These are phyloP conservation scores for Pezicula radicicola DNA, from an alignment of 2,329 filamentous ascomycete species.

Conservation along the genomic window DNA sequence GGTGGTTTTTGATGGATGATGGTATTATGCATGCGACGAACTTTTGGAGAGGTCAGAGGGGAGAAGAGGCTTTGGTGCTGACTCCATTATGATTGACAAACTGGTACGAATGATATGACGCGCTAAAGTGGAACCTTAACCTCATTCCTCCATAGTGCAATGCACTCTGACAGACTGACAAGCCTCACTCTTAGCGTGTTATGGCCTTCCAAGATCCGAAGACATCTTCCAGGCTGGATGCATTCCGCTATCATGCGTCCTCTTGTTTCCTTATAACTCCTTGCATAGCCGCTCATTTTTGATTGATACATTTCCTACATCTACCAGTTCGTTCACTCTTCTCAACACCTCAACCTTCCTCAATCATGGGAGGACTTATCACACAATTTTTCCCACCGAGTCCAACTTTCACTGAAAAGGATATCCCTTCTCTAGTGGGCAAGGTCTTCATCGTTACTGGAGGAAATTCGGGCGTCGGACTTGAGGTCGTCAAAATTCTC, in stretches of 20 bases:
- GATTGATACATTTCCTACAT: neutral
- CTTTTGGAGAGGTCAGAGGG: conserved; percentile 23
- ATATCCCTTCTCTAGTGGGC: conserved; percentile 34
- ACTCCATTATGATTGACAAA: neutral
- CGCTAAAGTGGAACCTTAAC: neutral
- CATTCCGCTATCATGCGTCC: neutral
- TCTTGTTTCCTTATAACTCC: neutral
- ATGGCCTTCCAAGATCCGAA: neutral
- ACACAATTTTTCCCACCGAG: conserved; percentile 26
- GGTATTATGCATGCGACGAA: conserved; percentile 25
- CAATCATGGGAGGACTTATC: neutral
- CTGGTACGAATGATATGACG: neutral
- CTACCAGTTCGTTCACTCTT: neutral
- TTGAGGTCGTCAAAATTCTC: conserved; percentile 33
- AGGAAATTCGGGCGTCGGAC: conserved; percentile 28
- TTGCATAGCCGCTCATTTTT: neutral
- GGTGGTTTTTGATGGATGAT: conserved; percentile 26
- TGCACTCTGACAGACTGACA: neutral
- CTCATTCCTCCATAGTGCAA: neutral
- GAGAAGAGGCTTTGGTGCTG: conserved; percentile 15
- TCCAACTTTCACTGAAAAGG: conserved; percentile 38
- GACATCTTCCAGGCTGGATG: neutral
- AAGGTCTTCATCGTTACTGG: conserved; percentile 40
- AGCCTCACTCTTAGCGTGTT: neutral
- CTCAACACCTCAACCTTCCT: neutral